A percentile compares a stretch with the other conserved stretches of the same genome.
These are phyloP conservation scores for Paramyrothecium roridum DNA, from an alignment of 2,329 filamentous ascomycete species.

Conservation along the genomic window DNA sequence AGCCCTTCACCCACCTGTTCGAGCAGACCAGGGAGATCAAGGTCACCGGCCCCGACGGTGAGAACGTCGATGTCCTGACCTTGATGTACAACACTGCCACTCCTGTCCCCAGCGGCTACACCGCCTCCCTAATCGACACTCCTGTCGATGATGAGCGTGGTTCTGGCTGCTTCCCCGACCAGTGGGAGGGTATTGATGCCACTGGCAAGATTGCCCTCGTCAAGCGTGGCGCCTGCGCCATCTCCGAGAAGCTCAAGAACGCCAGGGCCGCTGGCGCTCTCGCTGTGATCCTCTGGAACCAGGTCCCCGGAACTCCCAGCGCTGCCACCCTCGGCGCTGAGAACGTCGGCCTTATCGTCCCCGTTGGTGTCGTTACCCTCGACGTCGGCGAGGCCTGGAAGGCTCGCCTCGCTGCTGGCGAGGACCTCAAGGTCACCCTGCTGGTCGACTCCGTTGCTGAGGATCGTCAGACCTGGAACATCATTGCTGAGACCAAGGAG, in stretches of 20 bases:
- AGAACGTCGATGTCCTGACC: slow-evolving; percentile 37
- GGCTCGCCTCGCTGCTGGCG: slow-evolving; percentile 25
- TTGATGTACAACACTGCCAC: slow-evolving; percentile 47
- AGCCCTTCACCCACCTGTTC: slow-evolving; percentile 45
- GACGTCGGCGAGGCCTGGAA: slow-evolving; percentile 33
- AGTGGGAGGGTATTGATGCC: slow-evolving; percentile 42
- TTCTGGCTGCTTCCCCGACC: slow-evolving; percentile 37
- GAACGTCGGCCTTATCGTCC: slow-evolving; percentile 29
- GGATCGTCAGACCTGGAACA: slow-evolving; percentile 33
- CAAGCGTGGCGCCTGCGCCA: slow-evolving; percentile 40
- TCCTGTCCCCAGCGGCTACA: slow-evolving; percentile 31
- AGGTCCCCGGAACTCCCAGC: slow-evolving; percentile 41
- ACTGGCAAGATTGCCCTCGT: slow-evolving; percentile 41
- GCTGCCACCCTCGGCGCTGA: slow-evolving; percentile 51
- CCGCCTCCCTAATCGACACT: slow-evolving; percentile 30
- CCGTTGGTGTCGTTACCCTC: slow-evolving; percentile 31
- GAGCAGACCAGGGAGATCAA: slow-evolving; percentile 37
- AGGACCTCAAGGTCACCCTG: slow-evolving; percentile 29
- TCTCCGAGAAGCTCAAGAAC: slow-evolving; percentile 40
- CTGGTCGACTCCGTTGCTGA: slow-evolving; percentile 34
- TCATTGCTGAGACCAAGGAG: slow-evolving; percentile 39
- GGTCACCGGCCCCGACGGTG: slow-evolving; percentile 41
- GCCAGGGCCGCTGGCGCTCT: slow-evolving; percentile 38
- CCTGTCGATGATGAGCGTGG: slow-evolving; percentile 34
- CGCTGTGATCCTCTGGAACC: slow-evolving; percentile 59